phyloP scores from a whole-genome alignment of 192 early-diverging fungal genomes.

The Backusella circina region DNA sequence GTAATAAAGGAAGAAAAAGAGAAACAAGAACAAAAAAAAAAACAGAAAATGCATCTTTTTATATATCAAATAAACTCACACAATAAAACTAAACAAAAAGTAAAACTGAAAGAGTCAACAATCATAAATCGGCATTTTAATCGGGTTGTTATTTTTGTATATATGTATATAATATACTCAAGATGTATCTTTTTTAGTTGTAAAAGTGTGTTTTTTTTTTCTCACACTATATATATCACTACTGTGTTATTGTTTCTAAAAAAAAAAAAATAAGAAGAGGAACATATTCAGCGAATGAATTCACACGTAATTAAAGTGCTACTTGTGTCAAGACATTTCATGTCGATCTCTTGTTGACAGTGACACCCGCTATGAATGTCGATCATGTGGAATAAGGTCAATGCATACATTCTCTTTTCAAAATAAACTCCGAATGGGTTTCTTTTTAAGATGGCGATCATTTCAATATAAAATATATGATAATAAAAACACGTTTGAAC shows the following conservation, averaged over 20 bases:
- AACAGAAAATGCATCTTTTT: not conserved
- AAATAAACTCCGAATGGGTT: not conserved
- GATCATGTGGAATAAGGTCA: not conserved
- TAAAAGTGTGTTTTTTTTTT: no score
- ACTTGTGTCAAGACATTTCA: not conserved
- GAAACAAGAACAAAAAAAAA: not conserved
- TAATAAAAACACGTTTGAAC: no score
- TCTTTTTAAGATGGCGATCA: not conserved
- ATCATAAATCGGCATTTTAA: not conserved
- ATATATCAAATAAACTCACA: not conserved
- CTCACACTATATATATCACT: no score
- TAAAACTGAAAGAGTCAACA: not conserved
- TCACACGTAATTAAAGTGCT: no score
- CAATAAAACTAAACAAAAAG: not conserved
- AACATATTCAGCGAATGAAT: no score
- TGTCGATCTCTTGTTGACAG: not conserved
- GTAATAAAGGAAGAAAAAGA: not conserved
- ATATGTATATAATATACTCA: no score
- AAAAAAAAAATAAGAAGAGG: not conserved
- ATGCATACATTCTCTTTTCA: not conserved
- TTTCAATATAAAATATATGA: not conserved
- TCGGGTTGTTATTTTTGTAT: not conserved
- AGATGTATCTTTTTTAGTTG: no score
- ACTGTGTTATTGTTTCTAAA: not conserved
- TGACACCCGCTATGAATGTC: not conserved